Percentiles rank a stretch among this genome's conserved stretches.
Evolutionary conservation across 768 basidiomycete genomes (phyloP).

Genomic region (Gymnopilus junonius): DNA sequence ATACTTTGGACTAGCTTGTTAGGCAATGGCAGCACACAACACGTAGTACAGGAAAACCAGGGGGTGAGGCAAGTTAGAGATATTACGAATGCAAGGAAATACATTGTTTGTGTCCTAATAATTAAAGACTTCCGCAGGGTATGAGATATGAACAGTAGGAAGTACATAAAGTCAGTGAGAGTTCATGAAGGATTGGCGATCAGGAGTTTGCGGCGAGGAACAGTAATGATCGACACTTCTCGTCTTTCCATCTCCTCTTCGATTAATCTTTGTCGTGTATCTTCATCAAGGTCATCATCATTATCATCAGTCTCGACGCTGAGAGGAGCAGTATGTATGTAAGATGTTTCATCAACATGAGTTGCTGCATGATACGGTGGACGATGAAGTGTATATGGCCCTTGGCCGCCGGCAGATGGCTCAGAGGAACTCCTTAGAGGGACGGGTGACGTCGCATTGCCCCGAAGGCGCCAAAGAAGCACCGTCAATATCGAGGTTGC

Average conservation of each 20-base stretch:
- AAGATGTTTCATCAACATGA: conserved; percentile 43
- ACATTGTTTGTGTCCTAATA: background rate
- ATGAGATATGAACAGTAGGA: background rate
- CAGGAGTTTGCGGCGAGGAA: conserved; percentile 75
- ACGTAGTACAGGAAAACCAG: conserved; percentile 3
- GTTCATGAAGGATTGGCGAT: conserved; percentile 68
- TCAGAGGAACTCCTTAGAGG: conserved; percentile 42
- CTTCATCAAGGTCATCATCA: conserved; percentile 77
- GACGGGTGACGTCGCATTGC: conserved; percentile 29
- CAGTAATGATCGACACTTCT: conserved; percentile 82
- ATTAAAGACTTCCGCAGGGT: background rate
- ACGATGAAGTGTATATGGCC: conserved; percentile 75
- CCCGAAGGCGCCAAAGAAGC: conserved; percentile 48
- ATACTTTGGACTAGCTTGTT: background rate
- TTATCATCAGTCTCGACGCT: conserved; percentile 61
- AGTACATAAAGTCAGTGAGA: conserved; percentile 3
- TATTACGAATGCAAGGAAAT: conserved; percentile 1
- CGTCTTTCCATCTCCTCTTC: conserved; percentile 84
- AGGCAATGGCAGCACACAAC: background rate
- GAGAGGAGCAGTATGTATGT: conserved; percentile 44
- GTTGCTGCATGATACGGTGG: conserved; percentile 57
- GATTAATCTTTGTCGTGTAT: conserved; percentile 71
- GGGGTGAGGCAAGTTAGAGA: conserved; percentile 10
- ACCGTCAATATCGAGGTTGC: conserved; percentile 59
- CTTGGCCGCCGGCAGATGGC: conserved; percentile 37